Base-by-base conservation (phyloP, 139 green algal genomes). In the Mesotaenium endlicherianum region DNA sequence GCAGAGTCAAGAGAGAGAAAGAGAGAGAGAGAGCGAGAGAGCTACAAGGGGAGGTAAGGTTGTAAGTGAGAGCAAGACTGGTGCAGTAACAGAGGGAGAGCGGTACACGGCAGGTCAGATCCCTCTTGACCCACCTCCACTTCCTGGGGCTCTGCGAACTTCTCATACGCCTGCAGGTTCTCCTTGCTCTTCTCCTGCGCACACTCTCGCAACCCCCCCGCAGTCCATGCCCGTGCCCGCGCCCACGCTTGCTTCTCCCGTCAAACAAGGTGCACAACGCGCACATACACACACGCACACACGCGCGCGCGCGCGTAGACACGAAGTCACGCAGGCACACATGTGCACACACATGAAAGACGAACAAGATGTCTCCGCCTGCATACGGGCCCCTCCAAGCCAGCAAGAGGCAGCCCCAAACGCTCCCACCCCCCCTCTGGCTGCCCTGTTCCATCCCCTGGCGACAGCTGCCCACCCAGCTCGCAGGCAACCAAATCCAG, bases 161-260 rank as follows among this genome's bases (percentile, higher is more conserved):
- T 50, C 38, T 89, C 81, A 88, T 87, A 57, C 41, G 58, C 81
- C 79, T 60, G 69, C 41, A 85, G 78, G 31, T 82, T 45, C 26
- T 57, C 36, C 64, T 85, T 85, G 78, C 78, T 85, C 78, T 79
- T 80, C 31, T 85, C 78, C 78, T 82, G 47, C 20, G 64, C 53
- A 34, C 20, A 64, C 53, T 26, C 26, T 34, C 20, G 26, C 20
- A 64, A 26, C 26, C 26, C 53, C 20, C 26, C 20, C 26, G 26
- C 53, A 34, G 53, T 64, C 20, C 53, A 64, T 34, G 53, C 20
- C 53, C 20, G 26, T 64, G 53, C 26, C 20, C 26, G 20, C 53
- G 26, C 20, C 53, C 53, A 64, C 20, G 26, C 26, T 64, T 64
- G 20, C 53, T 34, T 34, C 53, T 64, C 26, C 53, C 20, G 26